Evolutionary conservation across 2,329 filamentous ascomycete species (phyloP), one percentile per base, ranked within the genome.

Genomic region (Diaporthe humulicola): DNA sequence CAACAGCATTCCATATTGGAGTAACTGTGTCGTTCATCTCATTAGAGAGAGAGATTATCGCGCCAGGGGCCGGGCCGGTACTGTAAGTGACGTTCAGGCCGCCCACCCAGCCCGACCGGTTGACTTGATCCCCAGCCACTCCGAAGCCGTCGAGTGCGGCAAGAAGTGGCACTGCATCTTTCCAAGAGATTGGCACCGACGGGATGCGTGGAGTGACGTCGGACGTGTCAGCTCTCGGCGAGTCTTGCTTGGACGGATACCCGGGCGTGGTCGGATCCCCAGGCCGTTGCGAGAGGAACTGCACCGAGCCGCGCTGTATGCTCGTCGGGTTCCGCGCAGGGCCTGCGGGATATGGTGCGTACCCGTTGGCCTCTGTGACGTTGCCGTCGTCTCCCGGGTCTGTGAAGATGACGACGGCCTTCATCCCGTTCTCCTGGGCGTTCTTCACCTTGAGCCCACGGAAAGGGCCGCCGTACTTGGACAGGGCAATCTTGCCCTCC

Each of bases 181-280:
- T 85, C 81, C 98, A 98, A 0, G 96, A 98, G 70, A 98, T 94
- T 5, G 96, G 96, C 1, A 98, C 86, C 0, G 96, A 98, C 0
- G 97, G 96, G 71, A 98, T 98, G 4, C 90, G 92, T 0, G 97
- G 94, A 42, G 93, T 97, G 9, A 90, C 89, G 38, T 90, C 87
- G 28, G 95, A 88, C 0, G 93, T 91, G 10, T 95, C 91, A 74
- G 91, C 88, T 33, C 96, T 93, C 48, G 95, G 94, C 33, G 88
- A 94, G n/a, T 93, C 96, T 7, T 96, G 96, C 82, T 96, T 96
- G 0, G 95, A 98, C 10, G 96, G 94, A 81, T 98, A 98, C 15
- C 97, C 97, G 25, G 95, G 95, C 0, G 97, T 98, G 0, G 97
- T 98, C 66, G 96, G 96, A 80, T 98, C 90, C 77, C 93, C 93